Conservation (phyloP, 768 basidiomycete species). For the Agaricus blazei region DNA sequence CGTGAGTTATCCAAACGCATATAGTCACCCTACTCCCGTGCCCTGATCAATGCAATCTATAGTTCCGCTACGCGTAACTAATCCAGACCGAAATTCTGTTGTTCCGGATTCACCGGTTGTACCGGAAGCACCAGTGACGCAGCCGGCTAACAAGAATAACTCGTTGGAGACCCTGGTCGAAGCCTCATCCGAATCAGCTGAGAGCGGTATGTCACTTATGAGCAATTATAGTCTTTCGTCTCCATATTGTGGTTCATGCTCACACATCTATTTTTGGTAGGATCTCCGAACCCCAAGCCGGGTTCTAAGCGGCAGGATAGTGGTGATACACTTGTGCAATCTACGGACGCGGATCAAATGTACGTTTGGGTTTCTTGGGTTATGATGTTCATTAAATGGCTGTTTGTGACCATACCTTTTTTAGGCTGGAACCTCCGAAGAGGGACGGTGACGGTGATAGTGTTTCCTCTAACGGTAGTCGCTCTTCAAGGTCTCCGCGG, state of each 20-base stretch:
- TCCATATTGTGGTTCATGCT: neutral
- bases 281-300: neutral
- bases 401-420: neutral
- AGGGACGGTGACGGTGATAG: conserved; percentile 19
- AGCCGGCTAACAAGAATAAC: neutral
- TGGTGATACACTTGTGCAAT: conserved; percentile 7
- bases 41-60: neutral
- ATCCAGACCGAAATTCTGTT: conserved; percentile 30
- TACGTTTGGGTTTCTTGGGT: neutral
- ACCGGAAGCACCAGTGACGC: conserved; percentile 25
- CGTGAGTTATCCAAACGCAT: conserved; percentile 22
- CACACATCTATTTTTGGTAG: neutral
- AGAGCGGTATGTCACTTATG: conserved; percentile 11
- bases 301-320: conserved; percentile 7
- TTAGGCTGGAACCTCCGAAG: conserved; percentile 14
- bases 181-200: conserved; percentile 6
- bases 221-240: neutral
- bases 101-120: neutral
- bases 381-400: neutral
- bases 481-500: conserved; percentile 24
- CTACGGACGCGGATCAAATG: conserved; percentile 10
- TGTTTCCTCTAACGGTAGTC: conserved; percentile 21
- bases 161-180: conserved; percentile 5
- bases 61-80: conserved; percentile 35
- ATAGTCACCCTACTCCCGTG: conserved; percentile 7